phyloP scores from a whole-genome alignment of 129 eudicot genomes.

The Kitagawia praeruptora region DNA sequence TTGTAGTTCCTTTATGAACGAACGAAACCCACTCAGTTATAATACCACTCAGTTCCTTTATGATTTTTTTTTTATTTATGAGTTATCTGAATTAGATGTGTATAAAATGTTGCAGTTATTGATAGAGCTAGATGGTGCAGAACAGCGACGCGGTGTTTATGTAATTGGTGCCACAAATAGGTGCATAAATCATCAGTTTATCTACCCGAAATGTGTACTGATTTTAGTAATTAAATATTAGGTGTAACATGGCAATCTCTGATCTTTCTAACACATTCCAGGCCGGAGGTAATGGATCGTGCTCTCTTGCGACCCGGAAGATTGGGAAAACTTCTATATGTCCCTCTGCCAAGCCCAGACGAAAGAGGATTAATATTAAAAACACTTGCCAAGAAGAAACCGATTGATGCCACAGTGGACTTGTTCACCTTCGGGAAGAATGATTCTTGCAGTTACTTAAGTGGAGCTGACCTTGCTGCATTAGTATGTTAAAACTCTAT shows the following conservation, averaged over 20 bases:
- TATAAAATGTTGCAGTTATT: slow-evolving; percentile 46
- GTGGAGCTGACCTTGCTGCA: slow-evolving; percentile 86
- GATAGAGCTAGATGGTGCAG: slow-evolving; percentile 86
- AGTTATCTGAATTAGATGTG: neutral
- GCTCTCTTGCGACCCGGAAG: slow-evolving; percentile 73
- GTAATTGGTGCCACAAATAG: slow-evolving; percentile 72
- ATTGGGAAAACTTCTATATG: slow-evolving; percentile 57
- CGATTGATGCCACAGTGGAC: slow-evolving; percentile 57
- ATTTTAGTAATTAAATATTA: neutral
- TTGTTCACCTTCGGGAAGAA: slow-evolving; percentile 50
- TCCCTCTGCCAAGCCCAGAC: slow-evolving; percentile 77
- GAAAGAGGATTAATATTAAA: slow-evolving; percentile 80
- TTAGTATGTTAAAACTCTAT: slow-evolving; percentile 36
- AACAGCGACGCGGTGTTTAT: slow-evolving; percentile 75
- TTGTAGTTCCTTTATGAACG: neutral
- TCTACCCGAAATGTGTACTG: neutral
- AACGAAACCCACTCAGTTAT: too few relatives aligned
- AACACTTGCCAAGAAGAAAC: slow-evolving; percentile 64
- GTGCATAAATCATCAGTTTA: slow-evolving; percentile 22
- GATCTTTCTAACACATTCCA: neutral
- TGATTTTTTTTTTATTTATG: neutral
- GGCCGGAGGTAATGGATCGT: slow-evolving; percentile 11
- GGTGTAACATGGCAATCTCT: neutral
- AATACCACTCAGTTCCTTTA: neutral
- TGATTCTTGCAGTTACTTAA: slow-evolving; percentile 51